phyloP scores from a whole-genome alignment of 495 filamentous ascomycete genomes.

The Paragyromitra xinjiangensis region DNA sequence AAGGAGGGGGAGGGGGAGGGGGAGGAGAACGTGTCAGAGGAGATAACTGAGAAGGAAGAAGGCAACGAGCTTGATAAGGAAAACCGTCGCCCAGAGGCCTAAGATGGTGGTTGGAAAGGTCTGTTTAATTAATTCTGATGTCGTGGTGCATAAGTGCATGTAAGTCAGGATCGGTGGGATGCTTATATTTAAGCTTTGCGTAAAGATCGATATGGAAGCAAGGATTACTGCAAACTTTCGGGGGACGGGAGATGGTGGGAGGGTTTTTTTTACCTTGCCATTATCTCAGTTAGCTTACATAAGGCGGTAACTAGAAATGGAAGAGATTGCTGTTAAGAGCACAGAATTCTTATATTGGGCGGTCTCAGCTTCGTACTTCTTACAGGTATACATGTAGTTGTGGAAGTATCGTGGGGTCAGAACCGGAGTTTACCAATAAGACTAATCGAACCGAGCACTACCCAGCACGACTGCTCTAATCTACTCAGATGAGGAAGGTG shows the following conservation, averaged over 20 bases:
- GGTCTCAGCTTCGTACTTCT: too few species aligned
- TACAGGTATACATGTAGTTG: too few species aligned
- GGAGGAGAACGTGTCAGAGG: background rate
- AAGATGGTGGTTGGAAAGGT: background rate
- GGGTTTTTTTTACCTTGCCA: too few species aligned
- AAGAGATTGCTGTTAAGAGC: too few species aligned
- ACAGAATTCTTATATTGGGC: too few species aligned
- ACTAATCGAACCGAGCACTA: too few species aligned
- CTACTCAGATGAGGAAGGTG: too few species aligned
- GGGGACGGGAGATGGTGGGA: background rate
- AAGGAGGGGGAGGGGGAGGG: background rate
- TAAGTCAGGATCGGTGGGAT: background rate
- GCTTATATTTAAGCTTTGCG: constrained; percentile 21
- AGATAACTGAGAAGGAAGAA: background rate
- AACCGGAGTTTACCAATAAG: too few species aligned
- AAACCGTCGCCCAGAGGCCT: constrained; percentile 14
- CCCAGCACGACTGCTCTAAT: too few species aligned
- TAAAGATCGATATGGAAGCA: background rate
- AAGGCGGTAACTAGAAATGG: too few species aligned
- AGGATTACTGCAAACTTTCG: background rate
- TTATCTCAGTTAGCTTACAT: too few species aligned
- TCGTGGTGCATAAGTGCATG: background rate
- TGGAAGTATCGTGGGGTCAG: too few species aligned
- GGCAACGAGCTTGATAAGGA: constrained; percentile 25
- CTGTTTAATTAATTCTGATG: constrained; percentile 14